Evolutionary conservation across 768 basidiomycete genomes (phyloP).

Genomic region (Boletus pseudopeckii): DNA sequence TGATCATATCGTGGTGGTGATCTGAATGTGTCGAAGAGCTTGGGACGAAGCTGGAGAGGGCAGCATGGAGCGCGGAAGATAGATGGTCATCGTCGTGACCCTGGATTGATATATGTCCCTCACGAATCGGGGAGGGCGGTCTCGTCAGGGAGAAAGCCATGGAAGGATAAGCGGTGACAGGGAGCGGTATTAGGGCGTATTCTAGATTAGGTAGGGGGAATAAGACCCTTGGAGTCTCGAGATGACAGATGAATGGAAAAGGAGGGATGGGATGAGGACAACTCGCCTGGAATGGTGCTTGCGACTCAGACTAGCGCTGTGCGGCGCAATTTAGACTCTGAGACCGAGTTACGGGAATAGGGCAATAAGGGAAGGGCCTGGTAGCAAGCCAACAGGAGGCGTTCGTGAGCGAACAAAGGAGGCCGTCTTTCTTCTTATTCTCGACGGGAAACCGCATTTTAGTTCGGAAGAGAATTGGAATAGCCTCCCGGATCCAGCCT

Average conservation of each 20-base stretch:
- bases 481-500: slow-evolving; percentile 13
- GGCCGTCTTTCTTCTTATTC: slow-evolving; percentile 9
- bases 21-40: slow-evolving; percentile 20
- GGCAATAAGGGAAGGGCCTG: not conserved
- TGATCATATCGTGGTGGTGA: slow-evolving; percentile 39
- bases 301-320: slow-evolving; percentile 4
- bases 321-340: not conserved
- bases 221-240: not conserved
- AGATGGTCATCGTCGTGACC: slow-evolving; percentile 34
- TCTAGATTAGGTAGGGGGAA: slow-evolving; percentile 5
- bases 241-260: slow-evolving; percentile 1
- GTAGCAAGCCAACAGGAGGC: not conserved
- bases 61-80: slow-evolving; percentile 38
- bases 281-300: slow-evolving; percentile 7
- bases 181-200: slow-evolving; percentile 1
- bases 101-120: slow-evolving; percentile 21
- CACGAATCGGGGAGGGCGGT: slow-evolving; percentile 31
- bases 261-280: not conserved
- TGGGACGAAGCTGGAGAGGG: slow-evolving; percentile 30
- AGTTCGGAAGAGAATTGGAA: slow-evolving; percentile 9
- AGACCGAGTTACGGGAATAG: not conserved
- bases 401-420: not conserved
- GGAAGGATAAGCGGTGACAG: slow-evolving; percentile 13
- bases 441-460: slow-evolving; percentile 8
- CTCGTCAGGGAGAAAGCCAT: slow-evolving; percentile 37